Percentiles rank a stretch among this genome's conserved stretches.
Conservation (phyloP, 2,329 filamentous ascomycete genomes). For the Penicillium sp. region DNA sequence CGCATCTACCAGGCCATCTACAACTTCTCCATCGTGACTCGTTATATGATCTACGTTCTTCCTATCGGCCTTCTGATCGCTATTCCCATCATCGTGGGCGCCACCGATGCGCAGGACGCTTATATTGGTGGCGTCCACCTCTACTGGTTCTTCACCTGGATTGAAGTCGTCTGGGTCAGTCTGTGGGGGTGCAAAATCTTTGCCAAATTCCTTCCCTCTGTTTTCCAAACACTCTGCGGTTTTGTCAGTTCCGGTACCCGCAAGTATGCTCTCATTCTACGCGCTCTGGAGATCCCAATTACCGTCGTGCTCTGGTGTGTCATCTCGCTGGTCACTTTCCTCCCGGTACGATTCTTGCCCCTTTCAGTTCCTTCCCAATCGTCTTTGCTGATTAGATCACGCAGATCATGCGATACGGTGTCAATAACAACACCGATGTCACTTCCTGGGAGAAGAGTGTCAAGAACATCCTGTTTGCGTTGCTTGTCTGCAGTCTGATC, state of each 20-base stretch:
- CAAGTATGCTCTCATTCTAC: conserved; percentile 58
- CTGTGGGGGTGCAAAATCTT: conserved; percentile 59
- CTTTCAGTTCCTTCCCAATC: background rate
- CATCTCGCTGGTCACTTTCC: conserved; percentile 56
- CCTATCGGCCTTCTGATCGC: conserved; percentile 56
- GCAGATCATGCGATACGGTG: conserved; percentile 44
- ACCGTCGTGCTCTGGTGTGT: conserved; percentile 58
- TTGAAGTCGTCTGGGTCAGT: conserved; percentile 60
- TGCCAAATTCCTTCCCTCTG: conserved; percentile 53
- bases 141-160: conserved; percentile 60
- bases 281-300: conserved; percentile 55
- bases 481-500: conserved; percentile 53
- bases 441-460: conserved; percentile 52
- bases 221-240: conserved; percentile 58
- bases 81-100: conserved; percentile 59
- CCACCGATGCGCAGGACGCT: conserved; percentile 45
- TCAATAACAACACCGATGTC: conserved; percentile 34
- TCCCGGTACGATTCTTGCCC: conserved; percentile 38
- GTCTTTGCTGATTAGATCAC: background rate
- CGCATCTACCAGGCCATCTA: conserved; percentile 56
- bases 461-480: conserved; percentile 55
- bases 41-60: conserved; percentile 59
- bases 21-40: conserved; percentile 58
- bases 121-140: conserved; percentile 53
- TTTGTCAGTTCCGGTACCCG: conserved; percentile 60